Percentiles rank a stretch among this genome's conserved stretches.
Conservation (phyloP, 805 yeast genomes). For the Yarrowia sp. region DNA sequence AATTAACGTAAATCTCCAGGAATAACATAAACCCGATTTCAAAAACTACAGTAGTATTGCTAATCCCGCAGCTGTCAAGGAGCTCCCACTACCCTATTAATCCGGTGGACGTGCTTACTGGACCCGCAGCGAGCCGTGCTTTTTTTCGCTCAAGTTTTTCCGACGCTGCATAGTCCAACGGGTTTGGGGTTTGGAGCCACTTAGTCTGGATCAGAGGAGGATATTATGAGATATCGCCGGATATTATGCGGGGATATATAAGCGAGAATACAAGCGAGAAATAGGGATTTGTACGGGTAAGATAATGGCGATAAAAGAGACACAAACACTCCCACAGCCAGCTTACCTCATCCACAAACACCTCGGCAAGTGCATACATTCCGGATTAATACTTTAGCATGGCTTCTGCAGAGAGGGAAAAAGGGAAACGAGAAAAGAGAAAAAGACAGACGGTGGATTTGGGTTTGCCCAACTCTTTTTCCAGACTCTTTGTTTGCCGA, state of each 20-base stretch:
- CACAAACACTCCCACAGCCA: too few species aligned
- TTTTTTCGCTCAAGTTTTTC: constrained; percentile 20
- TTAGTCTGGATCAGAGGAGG: too few species aligned
- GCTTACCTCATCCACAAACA: too few species aligned
- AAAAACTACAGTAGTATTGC: too few species aligned
- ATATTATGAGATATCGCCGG: too few species aligned
- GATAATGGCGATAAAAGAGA: too few species aligned
- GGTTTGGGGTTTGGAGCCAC: constrained; percentile 4
- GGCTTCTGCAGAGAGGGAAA: not conserved
- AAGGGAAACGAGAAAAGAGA: too few species aligned
- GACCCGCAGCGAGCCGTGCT: not conserved
- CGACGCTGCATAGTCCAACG: constrained; percentile 14
- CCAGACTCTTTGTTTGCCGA: not conserved
- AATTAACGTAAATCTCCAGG: too few species aligned
- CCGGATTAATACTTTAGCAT: constrained; percentile 18
- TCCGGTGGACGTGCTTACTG: not conserved
- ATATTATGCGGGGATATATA: too few species aligned
- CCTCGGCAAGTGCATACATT: not conserved
- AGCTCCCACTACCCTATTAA: constrained; percentile 21
- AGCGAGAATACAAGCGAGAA: too few species aligned
- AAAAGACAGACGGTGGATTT: not conserved
- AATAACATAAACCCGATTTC: too few species aligned
- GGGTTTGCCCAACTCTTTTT: not conserved
- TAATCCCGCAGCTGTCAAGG: constrained; percentile 4
- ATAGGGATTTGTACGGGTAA: too few species aligned